phyloP scores from a whole-genome alignment of 1,284 basidiomycete genomes.

The Tilletia indica region DNA sequence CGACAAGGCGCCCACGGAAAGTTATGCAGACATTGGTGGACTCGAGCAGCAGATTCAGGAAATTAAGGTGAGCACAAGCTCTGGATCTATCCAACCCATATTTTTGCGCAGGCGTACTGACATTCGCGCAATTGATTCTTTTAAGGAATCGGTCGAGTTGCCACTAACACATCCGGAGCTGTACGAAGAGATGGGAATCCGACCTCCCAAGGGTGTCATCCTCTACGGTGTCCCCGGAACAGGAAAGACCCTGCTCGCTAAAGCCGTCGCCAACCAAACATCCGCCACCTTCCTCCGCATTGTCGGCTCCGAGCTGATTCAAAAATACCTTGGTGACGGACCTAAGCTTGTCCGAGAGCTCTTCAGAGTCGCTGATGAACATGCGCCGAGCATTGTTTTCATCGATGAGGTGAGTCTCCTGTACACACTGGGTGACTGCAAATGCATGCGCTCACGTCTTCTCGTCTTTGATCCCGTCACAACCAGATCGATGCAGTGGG shows the following conservation, averaged over 20 bases:
- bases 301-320: constrained; percentile 96
- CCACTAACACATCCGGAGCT: constrained; percentile 96
- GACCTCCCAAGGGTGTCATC: constrained; percentile 97
- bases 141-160: constrained; percentile 91
- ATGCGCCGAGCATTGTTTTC: constrained; percentile 59
- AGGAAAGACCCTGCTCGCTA: constrained; percentile 95
- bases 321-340: constrained; percentile 97
- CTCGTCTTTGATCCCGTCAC: too few species aligned
- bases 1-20: constrained; percentile 91
- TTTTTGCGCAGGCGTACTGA: neutral
- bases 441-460: neutral
- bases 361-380: constrained; percentile 59
- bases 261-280: constrained; percentile 98
- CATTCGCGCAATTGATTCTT: constrained; percentile 5
- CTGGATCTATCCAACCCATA: too few species aligned
- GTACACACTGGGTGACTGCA: too few species aligned
- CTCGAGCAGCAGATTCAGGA: constrained; percentile 96
- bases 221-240: constrained; percentile 98
- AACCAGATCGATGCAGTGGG: constrained; percentile 58
- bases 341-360: constrained; percentile 60
- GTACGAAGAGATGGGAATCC: constrained; percentile 99
- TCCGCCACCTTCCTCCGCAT: constrained; percentile 97
- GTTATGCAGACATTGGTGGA: constrained; percentile 97
- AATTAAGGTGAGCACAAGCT: constrained; percentile 67
- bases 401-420: constrained; percentile 55